Base-by-base conservation (phyloP, 169 alveolate genomes). In the Eimeria sp. region DNA sequence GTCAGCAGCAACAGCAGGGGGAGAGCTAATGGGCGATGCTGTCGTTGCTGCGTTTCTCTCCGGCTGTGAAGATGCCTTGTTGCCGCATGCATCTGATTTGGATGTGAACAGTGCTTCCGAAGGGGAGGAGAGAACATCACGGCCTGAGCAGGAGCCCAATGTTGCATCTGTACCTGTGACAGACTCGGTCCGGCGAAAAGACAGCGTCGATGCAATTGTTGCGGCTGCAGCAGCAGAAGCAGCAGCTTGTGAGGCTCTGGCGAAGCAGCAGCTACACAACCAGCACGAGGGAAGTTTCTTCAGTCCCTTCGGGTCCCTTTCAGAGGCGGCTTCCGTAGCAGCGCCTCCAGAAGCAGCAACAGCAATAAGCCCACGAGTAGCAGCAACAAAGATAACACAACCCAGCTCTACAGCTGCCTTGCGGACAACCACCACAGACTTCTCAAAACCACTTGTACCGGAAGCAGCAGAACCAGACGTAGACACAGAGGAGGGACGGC, bases 161-260 rank as follows among this genome's bases (percentile, higher is more conserved):
- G 72, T 72, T 30, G 72, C 90, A 56, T 30, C 52, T 20, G 90
- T 82, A 49, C 30, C 90, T 54, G 40, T 25, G 56, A 56, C 52
- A 6, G 76, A 16, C 37, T 11, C 72, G 23, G 76, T 30, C 43
- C 66, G 33, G 14, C 54, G 72, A 16, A 58, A 56, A 6, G 56
- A 82, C 90, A 82, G 90, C 52, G 90, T 82, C 6, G 90, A 82
- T 82, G 90, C 74, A 0, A 58, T 58, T 49, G 90, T 49, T n/a
- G 74, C 90, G 40, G 90, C 90, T 58, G 90, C 90, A 6, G 90
- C 68, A 33, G 90, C 90, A 30, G 90, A 82, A 56, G 90, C 90
- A 20, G 90, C 90, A 52, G 90, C 90, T 37, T 82, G 10, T 56
- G 90, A 82, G 90, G 90, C 90, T 20, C 20, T 82, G 6, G 90